Evolutionary conservation across 2,329 filamentous ascomycete genomes (phyloP).

Genomic region (Epichloe festucae): DNA sequence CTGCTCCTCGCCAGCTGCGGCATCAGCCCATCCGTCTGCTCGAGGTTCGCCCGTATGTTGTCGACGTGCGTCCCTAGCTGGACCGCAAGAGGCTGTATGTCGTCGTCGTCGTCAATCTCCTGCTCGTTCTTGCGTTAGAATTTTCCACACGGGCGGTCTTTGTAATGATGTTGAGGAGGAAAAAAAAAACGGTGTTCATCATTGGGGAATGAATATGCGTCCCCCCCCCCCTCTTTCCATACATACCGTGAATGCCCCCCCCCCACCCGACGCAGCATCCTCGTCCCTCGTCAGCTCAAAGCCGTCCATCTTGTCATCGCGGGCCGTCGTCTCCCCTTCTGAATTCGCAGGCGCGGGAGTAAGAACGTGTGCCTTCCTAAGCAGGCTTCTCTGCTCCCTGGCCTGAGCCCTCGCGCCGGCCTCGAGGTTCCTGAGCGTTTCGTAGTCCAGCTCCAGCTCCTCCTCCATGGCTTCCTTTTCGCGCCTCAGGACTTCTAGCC

Average conservation of each 20-base stretch:
- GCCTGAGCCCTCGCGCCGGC: slow-evolving; percentile 43
- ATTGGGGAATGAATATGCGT: too few species aligned
- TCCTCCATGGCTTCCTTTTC: slow-evolving; percentile 45
- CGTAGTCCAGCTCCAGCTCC: slow-evolving; percentile 43
- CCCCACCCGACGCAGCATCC: not conserved
- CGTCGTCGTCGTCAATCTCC: slow-evolving; percentile 19
- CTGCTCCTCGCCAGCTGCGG: slow-evolving; percentile 34
- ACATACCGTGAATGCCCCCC: slow-evolving; percentile 10
- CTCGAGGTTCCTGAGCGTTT: slow-evolving; percentile 36
- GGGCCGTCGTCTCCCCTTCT: slow-evolving; percentile 1
- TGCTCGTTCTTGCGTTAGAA: not conserved
- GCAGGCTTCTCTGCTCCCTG: slow-evolving; percentile 34
- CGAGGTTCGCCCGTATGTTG: slow-evolving; percentile 40
- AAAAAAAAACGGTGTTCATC: not conserved
- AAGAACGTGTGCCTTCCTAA: slow-evolving; percentile 37
- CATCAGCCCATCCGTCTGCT: slow-evolving; percentile 38
- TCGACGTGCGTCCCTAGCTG: slow-evolving; percentile 44
- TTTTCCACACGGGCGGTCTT: too few species aligned
- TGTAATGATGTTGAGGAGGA: not conserved
- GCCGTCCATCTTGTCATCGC: slow-evolving; percentile 1
- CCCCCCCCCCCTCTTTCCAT: not conserved
- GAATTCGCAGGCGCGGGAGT: slow-evolving; percentile 24
- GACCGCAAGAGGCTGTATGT: slow-evolving; percentile 30
- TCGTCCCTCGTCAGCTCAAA: slow-evolving; percentile 4
- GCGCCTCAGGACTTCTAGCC: slow-evolving; percentile 44